These are phyloP conservation scores for Mikania micrantha DNA, from an alignment of 129 eudicot genomes.

Conservation along the genomic window DNA sequence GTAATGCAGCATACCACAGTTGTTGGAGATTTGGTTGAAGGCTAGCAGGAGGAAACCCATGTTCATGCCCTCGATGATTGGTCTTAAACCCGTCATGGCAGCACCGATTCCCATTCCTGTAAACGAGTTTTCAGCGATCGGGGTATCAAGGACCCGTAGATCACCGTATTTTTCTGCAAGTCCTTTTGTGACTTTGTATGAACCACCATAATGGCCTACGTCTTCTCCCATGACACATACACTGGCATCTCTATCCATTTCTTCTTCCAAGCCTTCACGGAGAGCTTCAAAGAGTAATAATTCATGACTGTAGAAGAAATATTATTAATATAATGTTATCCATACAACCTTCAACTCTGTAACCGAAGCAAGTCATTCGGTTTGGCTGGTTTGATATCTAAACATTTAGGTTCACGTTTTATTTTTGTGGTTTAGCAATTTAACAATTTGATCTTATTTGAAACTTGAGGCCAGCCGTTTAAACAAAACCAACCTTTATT, in stretches of 20 bases:
- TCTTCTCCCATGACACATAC: conserved; percentile 99
- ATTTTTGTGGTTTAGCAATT: too few species aligned
- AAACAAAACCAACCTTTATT: too few species aligned
- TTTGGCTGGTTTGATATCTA: too few species aligned
- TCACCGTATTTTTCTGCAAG: conserved; percentile 84
- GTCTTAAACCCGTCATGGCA: conserved; percentile 85
- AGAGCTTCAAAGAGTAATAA: conserved; percentile 96
- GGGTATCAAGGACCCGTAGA: conserved; percentile 85
- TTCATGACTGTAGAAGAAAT: conserved; percentile 59
- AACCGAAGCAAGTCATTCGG: too few species aligned
- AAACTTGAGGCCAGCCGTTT: too few species aligned
- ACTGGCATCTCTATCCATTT: conserved; percentile 82
- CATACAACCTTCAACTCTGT: not conserved
- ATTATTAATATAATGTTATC: not conserved
- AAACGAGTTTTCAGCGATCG: conserved; percentile 87
- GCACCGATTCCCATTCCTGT: conserved; percentile 96
- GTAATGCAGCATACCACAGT: conserved; percentile 99
- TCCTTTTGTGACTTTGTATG: conserved; percentile 95
- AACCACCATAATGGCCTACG: conserved; percentile 98
- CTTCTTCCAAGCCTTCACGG: conserved; percentile 98
- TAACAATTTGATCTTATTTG: too few species aligned
- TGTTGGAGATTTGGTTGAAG: conserved; percentile 89
- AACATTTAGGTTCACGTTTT: too few species aligned
- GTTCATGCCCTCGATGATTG: conserved; percentile 87
- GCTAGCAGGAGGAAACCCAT: conserved; percentile 92